These are phyloP conservation scores for Pelargonium cotyledonis DNA, from an alignment of 441 rosid genomes.

Conservation along the genomic window DNA sequence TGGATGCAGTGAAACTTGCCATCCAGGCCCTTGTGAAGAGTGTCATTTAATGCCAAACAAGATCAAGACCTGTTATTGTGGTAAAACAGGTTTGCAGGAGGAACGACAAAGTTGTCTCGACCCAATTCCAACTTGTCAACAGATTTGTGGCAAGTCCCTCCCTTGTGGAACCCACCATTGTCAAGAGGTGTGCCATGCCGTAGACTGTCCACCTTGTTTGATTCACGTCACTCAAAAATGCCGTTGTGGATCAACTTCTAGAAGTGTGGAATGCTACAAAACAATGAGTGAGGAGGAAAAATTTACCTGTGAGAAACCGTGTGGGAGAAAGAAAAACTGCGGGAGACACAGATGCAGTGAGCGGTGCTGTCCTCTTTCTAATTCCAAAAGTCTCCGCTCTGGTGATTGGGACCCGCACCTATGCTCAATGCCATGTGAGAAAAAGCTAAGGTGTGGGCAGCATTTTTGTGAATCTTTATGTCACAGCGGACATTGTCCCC, in stretches of 20 bases:
- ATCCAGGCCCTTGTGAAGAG: constrained; percentile 81
- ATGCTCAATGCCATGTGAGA: constrained; percentile 84
- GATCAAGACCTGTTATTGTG: constrained; percentile 74
- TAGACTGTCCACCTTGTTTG: constrained; percentile 68
- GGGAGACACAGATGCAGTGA: constrained; percentile 96
- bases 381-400: constrained; percentile 30
- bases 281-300: constrained; percentile 43
- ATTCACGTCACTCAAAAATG: constrained; percentile 70
- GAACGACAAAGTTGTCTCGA: constrained; percentile 81
- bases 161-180: constrained; percentile 68
- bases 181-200: constrained; percentile 72
- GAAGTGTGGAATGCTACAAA: constrained; percentile 66
- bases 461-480: constrained; percentile 85
- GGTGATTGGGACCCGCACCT: constrained; percentile 83
- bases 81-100: constrained; percentile 66
- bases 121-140: constrained; percentile 70
- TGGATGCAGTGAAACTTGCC: constrained; percentile 58
- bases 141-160: constrained; percentile 63
- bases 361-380: constrained; percentile 85
- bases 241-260: constrained; percentile 71
- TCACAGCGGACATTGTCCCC: constrained; percentile 97
- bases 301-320: constrained; percentile 70
- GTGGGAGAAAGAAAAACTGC: constrained; percentile 83
- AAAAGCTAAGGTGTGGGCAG: constrained; percentile 91
- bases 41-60: constrained; percentile 64